Conservation (phyloP, 176 grass and related monocot species). For the Musa troglodytarum region DNA sequence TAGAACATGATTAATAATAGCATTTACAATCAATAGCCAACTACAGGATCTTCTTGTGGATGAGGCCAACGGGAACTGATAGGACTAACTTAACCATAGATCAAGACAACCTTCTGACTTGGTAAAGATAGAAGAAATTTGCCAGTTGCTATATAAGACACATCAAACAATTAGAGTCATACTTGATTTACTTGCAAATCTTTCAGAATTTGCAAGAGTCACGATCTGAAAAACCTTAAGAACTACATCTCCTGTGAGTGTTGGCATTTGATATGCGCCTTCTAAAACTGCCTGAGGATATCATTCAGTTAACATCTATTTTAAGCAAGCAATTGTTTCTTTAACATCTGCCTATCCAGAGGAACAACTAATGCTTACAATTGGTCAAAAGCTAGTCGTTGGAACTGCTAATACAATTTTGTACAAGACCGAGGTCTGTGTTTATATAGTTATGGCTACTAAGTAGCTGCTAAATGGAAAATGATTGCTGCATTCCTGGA, state of each 20-base stretch:
- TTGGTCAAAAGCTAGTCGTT: no score
- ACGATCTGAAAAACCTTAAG: slow-evolving; percentile 10
- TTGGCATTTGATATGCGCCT: slow-evolving; percentile 11
- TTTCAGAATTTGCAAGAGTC: not conserved
- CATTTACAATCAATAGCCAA: not conserved
- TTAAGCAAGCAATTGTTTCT: not conserved
- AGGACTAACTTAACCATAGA: not conserved
- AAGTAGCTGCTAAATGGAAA: no score
- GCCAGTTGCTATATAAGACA: not conserved
- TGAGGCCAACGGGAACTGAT: no score
- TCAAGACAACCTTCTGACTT: slow-evolving; percentile 93
- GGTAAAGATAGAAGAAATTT: slow-evolving; percentile 6
- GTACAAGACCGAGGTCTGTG: not conserved
- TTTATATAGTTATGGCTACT: not conserved
- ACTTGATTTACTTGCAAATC: not conserved
- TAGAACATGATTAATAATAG: not conserved
- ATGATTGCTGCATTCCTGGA: no score
- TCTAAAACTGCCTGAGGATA: slow-evolving; percentile 8
- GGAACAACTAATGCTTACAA: not conserved
- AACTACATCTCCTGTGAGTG: slow-evolving; percentile 13
- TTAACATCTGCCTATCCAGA: not conserved
- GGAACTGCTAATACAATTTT: no score
- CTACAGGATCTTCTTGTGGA: not conserved
- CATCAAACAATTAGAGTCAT: not conserved
- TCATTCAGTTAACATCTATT: not conserved